Evolutionary conservation across 2,329 filamentous ascomycete genomes (phyloP).

Genomic region (Calonectria montana): DNA sequence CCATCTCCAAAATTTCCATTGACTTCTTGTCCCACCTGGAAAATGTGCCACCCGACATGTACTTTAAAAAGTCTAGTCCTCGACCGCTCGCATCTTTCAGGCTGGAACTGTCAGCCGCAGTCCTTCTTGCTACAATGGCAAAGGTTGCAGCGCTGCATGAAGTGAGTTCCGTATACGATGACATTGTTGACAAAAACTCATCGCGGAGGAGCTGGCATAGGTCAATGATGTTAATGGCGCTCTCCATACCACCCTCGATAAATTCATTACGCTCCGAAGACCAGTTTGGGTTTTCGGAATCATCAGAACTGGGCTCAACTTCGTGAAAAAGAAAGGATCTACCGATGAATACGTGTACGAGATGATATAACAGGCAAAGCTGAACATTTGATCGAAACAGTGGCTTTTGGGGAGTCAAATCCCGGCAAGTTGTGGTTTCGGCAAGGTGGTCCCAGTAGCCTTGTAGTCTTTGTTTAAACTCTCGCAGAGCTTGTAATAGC

Average conservation of each 20-base stretch:
- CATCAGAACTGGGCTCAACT: neutral
- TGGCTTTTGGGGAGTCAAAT: slow-evolving; percentile 50
- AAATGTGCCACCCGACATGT: neutral
- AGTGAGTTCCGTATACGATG: neutral
- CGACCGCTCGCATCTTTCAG: neutral
- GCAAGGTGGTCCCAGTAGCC: slow-evolving; percentile 52
- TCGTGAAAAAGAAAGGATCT: slow-evolving; percentile 53
- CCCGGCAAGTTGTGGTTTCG: slow-evolving; percentile 46
- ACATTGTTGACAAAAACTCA: neutral
- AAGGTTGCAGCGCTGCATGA: neutral
- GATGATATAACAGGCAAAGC: slow-evolving; percentile 62
- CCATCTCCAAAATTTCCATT: neutral
- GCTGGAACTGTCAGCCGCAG: neutral
- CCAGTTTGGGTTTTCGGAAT: neutral
- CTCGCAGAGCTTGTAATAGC: neutral
- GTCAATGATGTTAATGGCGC: neutral
- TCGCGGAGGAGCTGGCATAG: neutral
- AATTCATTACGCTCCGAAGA: neutral
- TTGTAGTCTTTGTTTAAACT: neutral
- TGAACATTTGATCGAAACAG: slow-evolving; percentile 62
- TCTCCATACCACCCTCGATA: neutral
- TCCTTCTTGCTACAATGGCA: neutral
- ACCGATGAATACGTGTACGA: slow-evolving; percentile 64
- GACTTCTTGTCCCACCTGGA: neutral
- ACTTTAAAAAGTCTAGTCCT: neutral